Base-by-base conservation (phyloP, 345 rosid genomes). In the Luvunga scandens region DNA sequence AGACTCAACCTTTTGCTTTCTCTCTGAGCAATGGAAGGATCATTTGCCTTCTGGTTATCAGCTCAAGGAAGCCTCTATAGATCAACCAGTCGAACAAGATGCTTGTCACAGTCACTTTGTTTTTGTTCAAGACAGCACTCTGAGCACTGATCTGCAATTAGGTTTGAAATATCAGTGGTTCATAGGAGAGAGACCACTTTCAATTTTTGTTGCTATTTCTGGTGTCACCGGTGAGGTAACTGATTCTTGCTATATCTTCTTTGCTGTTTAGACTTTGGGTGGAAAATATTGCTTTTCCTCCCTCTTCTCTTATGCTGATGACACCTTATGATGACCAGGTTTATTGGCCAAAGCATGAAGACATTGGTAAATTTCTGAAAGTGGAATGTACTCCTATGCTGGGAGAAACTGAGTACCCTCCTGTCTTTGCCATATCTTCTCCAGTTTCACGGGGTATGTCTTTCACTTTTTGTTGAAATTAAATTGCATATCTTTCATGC, bases 51-150 rank as follows among this genome's bases (percentile, higher is more conserved):
- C 84, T 22, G 95, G 91, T 59, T 92, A 89, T 88, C 78, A 91
- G 56, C 86, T 93, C 62, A 92, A 93, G 86, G 98, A 91, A 83
- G 97, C 92, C 36, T 90, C 84, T 75, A 81, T 93, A 82, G 97
- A 95, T 85, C 84, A 90, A 73, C 99, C 99, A 79, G 91, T 89
- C 64, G 99, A 95, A 89, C 97, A 92, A 83, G 93, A 94, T 84
- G 88, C 91, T 81, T 95, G 99, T 82, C 82, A 68, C 74, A 90
- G 98, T 85, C 97, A 89, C 83, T 87, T 95, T 81, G 76, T 45
- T 76, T 87, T 95, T 83, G 90, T 82, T 73, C 90, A 87, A 72
- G 99, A 91, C 66, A 87, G 81, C 85, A 85, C 88, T 73, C 66
- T 79, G 72, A 86, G 81, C 31, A 79, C 62, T 57, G 92, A 91